phyloP scores from a whole-genome alignment of 2,329 filamentous ascomycete genomes.

The Xylariaceae sp. region DNA sequence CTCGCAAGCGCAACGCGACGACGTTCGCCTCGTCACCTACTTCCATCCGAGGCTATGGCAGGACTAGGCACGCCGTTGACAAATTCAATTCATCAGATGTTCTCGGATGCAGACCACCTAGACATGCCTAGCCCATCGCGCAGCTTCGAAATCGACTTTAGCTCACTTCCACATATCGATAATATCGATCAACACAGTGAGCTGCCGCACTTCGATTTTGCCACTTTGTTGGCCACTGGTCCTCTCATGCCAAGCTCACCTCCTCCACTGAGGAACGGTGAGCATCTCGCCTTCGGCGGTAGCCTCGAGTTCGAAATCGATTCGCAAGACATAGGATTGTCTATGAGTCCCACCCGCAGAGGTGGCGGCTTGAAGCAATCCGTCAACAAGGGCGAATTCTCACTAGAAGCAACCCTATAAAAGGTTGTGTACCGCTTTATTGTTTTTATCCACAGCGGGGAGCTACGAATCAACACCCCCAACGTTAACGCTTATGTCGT shows the following conservation, averaged over 20 bases:
- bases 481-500: too few relatives aligned
- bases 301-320: slow-evolving; percentile 15
- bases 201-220: slow-evolving; percentile 41
- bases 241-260: slow-evolving; percentile 45
- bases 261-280: slow-evolving; percentile 30
- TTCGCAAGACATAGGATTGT: slow-evolving; percentile 5
- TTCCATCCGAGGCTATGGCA: slow-evolving; percentile 24
- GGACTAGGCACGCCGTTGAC: slow-evolving; percentile 24
- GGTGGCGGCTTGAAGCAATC: neutral
- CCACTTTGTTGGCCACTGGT: slow-evolving; percentile 44
- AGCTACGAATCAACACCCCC: too few relatives aligned
- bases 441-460: too few relatives aligned
- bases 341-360: slow-evolving; percentile 8
- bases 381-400: neutral
- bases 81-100: slow-evolving; percentile 52
- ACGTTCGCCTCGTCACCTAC: slow-evolving; percentile 36
- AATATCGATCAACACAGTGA: slow-evolving; percentile 23
- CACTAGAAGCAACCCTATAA: neutral
- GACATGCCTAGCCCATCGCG: slow-evolving; percentile 35
- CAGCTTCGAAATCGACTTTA: slow-evolving; percentile 41
- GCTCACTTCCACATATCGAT: slow-evolving; percentile 35
- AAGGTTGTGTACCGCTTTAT: too few relatives aligned
- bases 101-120: slow-evolving; percentile 51
- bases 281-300: slow-evolving; percentile 23
- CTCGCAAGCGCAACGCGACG: slow-evolving; percentile 11